Conservation (phyloP, 495 filamentous ascomycete genomes). For the Bombardia bombarda region DNA sequence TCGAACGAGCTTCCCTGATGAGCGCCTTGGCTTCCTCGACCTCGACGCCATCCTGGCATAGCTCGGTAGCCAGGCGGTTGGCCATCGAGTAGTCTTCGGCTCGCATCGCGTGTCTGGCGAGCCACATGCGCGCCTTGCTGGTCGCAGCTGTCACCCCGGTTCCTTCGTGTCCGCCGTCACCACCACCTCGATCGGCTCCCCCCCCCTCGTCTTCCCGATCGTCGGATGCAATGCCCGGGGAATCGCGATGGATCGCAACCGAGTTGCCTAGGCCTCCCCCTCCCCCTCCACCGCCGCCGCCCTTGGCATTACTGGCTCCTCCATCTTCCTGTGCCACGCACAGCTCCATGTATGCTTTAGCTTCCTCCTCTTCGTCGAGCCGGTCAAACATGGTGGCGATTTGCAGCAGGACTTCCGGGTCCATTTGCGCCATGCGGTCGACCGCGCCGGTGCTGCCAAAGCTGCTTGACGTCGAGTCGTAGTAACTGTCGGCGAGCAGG, state of each 20-base stretch:
- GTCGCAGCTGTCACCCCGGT: constrained; percentile 82
- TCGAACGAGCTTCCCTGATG: constrained; percentile 77
- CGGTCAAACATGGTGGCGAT: constrained; percentile 86
- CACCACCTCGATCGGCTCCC: constrained; percentile 24
- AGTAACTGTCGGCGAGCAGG: constrained; percentile 72
- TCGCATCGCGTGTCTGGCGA: constrained; percentile 72
- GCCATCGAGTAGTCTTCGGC: constrained; percentile 65
- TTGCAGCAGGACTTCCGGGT: constrained; percentile 82
- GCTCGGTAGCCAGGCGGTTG: constrained; percentile 74
- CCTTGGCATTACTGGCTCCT: constrained; percentile 20
- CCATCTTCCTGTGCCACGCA: constrained; percentile 83
- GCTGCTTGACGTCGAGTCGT: constrained; percentile 47
- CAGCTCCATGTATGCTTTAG: constrained; percentile 89
- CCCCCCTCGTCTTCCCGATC: constrained; percentile 46
- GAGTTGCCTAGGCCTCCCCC: constrained; percentile 44
- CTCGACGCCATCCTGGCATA: constrained; percentile 94
- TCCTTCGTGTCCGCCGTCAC: constrained; percentile 38
- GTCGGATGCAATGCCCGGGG: constrained; percentile 38
- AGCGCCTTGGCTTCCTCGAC: constrained; percentile 97
- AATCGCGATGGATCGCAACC: constrained; percentile 37
- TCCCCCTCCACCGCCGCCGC: neutral
- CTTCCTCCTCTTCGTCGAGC: constrained; percentile 65
- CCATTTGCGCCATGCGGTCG: constrained; percentile 51
- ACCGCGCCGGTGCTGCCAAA: constrained; percentile 32
- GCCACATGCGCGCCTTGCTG: constrained; percentile 88